Evolutionary conservation across 164 flowering plant genomes (phyloP).

Genomic region (Taxillus chinensis): DNA sequence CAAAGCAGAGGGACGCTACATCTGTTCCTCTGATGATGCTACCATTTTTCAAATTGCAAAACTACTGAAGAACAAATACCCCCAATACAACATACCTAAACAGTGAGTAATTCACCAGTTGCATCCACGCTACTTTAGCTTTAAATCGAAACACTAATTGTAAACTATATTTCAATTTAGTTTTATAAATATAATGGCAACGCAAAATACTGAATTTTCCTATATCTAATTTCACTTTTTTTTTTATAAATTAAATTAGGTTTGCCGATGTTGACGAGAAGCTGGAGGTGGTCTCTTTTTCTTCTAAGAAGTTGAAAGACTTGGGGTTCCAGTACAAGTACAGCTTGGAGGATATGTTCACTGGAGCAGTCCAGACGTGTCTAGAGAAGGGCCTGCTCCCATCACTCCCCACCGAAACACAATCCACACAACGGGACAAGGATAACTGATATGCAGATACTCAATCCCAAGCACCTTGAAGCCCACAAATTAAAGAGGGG

Average conservation of each 20-base stretch:
- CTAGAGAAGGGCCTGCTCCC: slow-evolving; percentile 49
- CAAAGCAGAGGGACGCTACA: slow-evolving; percentile 65
- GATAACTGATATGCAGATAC: too few relatives aligned
- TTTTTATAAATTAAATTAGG: slow-evolving; percentile 16
- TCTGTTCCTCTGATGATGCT: slow-evolving; percentile 53
- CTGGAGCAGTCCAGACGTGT: slow-evolving; percentile 60
- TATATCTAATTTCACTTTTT: too few relatives aligned
- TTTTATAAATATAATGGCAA: too few relatives aligned
- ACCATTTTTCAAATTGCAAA: slow-evolving; percentile 49
- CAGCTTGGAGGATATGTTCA: slow-evolving; percentile 67
- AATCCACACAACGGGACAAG: slow-evolving; percentile 9
- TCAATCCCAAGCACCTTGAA: too few relatives aligned
- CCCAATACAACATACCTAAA: slow-evolving; percentile 55
- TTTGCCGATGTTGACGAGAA: slow-evolving; percentile 45
- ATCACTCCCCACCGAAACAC: slow-evolving; percentile 17
- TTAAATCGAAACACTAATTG: too few relatives aligned
- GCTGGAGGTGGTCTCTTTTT: slow-evolving; percentile 29
- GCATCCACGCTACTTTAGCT: too few relatives aligned
- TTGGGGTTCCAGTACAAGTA: slow-evolving; percentile 59
- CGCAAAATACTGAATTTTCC: too few relatives aligned
- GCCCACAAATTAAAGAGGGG: too few relatives aligned
- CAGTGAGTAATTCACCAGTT: slow-evolving; percentile 23
- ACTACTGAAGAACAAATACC: slow-evolving; percentile 50
- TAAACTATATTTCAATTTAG: too few relatives aligned
- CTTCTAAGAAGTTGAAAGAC: slow-evolving; percentile 52